Evolutionary conservation across 371 early-diverging fungal species (phyloP).

Genomic region (Coelomomyces lativittatus): DNA sequence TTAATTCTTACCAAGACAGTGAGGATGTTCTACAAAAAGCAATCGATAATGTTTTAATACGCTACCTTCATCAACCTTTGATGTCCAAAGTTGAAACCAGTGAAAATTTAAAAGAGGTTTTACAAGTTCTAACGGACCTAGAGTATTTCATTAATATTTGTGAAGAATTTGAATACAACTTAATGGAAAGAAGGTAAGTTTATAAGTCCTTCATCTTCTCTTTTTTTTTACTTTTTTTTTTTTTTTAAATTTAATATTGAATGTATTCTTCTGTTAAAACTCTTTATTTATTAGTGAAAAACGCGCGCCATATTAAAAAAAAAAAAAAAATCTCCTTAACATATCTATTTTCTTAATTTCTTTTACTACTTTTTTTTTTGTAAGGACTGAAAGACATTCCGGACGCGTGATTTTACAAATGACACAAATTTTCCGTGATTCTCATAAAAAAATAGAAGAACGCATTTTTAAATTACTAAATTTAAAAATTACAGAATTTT

Average conservation of each 20-base stretch:
- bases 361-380: background rate
- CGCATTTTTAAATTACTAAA: constrained; percentile 62
- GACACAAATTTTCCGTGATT: constrained; percentile 50
- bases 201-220: too few species aligned
- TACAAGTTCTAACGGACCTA: constrained; percentile 63
- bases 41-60: constrained; percentile 54
- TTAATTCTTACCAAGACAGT: constrained; percentile 49
- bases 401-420: constrained; percentile 47
- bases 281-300: background rate
- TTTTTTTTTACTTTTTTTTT: too few species aligned
- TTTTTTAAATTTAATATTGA: too few species aligned
- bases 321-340: background rate
- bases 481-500: constrained; percentile 57
- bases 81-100: constrained; percentile 40
- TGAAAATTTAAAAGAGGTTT: constrained; percentile 50
- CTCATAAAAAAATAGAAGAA: constrained; percentile 50
- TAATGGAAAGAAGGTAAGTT: constrained; percentile 45
- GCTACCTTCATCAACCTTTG: constrained; percentile 52
- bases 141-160: constrained; percentile 61
- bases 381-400: background rate
- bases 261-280: too few species aligned
- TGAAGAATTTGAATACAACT: constrained; percentile 53
- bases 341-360: too few species aligned
- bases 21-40: constrained; percentile 16
- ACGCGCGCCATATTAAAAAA: background rate